A percentile compares a stretch with the other conserved stretches of the same genome.
phyloP scores from a whole-genome alignment of 306 rosid genomes.

The Malus fusca region DNA sequence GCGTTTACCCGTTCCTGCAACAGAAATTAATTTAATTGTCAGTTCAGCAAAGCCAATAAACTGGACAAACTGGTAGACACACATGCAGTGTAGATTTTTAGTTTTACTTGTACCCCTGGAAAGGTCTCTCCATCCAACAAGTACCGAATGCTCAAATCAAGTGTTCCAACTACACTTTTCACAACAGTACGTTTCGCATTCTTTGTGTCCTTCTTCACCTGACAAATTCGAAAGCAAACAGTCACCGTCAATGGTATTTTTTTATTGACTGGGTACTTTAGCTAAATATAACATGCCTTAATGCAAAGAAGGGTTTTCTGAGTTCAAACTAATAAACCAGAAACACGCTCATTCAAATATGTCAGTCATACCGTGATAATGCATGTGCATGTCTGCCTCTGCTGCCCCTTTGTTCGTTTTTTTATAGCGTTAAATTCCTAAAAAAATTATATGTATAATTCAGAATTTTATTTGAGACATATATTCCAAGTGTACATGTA shows the following conservation, averaged over 20 bases:
- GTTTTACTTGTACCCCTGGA: conserved; percentile 62
- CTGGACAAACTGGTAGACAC: conserved; percentile 1
- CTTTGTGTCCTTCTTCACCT: conserved; percentile 73
- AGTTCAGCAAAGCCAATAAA: conserved; percentile 7
- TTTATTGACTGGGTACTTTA: neutral
- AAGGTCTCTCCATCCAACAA: conserved; percentile 78
- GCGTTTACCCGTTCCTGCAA: conserved; percentile 60
- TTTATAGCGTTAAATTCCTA: conserved; percentile 69
- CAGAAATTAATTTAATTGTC: conserved; percentile 5
- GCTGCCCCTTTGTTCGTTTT: conserved; percentile 35
- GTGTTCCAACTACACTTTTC: conserved; percentile 84
- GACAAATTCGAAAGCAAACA: conserved; percentile 28
- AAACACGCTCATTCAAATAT: neutral
- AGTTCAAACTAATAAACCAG: conserved; percentile 4
- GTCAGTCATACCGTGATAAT: conserved; percentile 63
- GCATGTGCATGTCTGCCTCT: conserved; percentile 50
- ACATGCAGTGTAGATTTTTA: neutral
- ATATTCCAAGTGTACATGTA: neutral
- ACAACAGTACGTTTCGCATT: conserved; percentile 47
- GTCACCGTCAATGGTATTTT: neutral
- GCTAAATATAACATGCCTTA: neutral
- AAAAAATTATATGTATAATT: conserved; percentile 9
- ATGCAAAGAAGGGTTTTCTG: neutral
- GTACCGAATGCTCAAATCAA: conserved; percentile 63
- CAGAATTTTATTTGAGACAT: conserved; percentile 7